phyloP scores from a whole-genome alignment of 345 rosid species.

The Eucalyptus tenuipes region DNA sequence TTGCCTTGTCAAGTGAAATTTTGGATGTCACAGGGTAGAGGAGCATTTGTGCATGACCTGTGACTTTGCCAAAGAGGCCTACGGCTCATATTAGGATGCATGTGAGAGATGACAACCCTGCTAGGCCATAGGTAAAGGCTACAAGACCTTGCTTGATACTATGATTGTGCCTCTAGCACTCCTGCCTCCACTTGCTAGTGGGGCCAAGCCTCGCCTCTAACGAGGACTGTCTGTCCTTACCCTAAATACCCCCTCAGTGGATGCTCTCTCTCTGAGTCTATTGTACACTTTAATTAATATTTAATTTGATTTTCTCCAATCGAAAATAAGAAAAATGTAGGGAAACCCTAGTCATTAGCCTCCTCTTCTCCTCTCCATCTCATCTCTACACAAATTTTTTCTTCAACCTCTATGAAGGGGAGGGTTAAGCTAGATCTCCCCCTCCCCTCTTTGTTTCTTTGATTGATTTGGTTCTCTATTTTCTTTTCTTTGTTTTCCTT shows the following conservation, averaged over 20 bases:
- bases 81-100: not conserved
- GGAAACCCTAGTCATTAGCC: too few species aligned
- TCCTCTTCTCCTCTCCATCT: too few species aligned
- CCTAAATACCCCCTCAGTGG: too few species aligned
- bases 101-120: not conserved
- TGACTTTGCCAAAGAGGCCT: not conserved
- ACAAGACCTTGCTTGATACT: not conserved
- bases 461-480: too few species aligned
- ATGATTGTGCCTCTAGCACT: not conserved
- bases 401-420: too few species aligned
- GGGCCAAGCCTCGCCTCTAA: not conserved
- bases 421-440: too few species aligned
- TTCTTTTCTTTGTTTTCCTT: too few species aligned
- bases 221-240: rapidly evolving
- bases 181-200: not conserved
- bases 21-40: too few species aligned
- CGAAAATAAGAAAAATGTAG: too few species aligned
- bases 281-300: not conserved
- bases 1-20: too few species aligned
- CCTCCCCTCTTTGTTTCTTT: too few species aligned
- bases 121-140: not conserved
- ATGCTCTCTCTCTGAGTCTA: not conserved
- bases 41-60: not conserved
- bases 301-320: not conserved
- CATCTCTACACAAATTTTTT: too few species aligned